Base-by-base conservation (phyloP, 768 basidiomycete genomes). In the Psilocybe cyanescens region DNA sequence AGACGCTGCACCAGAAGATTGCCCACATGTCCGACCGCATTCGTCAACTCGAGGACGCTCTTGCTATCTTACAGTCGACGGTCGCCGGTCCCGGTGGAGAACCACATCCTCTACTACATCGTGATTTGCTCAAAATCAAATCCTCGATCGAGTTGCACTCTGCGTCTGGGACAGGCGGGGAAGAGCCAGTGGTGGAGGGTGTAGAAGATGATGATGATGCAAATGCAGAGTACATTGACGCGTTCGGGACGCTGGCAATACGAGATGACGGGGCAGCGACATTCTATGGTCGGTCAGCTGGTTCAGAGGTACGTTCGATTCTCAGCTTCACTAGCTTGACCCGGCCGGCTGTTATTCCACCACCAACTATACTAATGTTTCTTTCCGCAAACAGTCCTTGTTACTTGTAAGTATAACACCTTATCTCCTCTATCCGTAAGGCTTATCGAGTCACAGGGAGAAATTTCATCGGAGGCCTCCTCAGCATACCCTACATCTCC, bases 211-310 rank as follows among this genome's bases (percentile, higher is more conserved):
- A 75, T 31, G 76, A 75, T 8, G 66, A 69, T 8, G 81, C 82
- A 9, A 79, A 79, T 2, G 79, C 79, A 4, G 79, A 83, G n/a
- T 81, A 83, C 52, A 85, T 90, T 41, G 88, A 90, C 66, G 79
- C 86, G 11, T 89, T 90, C 69, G 88, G 88, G 8, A 90, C 88
- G 0, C 67, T 90, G 16, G 89, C 89, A 0, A 83, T 90, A 61
- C 79, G 85, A 30, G 86, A 89, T 46, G 88, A 89, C 64, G 89
- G 89, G 17, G 87, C 84, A 3, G 81, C 86, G 3, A 89, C 87
- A 3, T 90, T 90, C 64, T 90, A 87, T 67, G 88, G 88, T 17
- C 79, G 86, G n/a, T 87, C 87, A 51, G 88, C 88, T 31, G 88
- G 88, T 7, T 83, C 84, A 53, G 90, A 92, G 79, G 89, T 89